These are phyloP conservation scores for Fusarium buxicola DNA, from an alignment of 2,329 filamentous ascomycete genomes.

Conservation along the genomic window DNA sequence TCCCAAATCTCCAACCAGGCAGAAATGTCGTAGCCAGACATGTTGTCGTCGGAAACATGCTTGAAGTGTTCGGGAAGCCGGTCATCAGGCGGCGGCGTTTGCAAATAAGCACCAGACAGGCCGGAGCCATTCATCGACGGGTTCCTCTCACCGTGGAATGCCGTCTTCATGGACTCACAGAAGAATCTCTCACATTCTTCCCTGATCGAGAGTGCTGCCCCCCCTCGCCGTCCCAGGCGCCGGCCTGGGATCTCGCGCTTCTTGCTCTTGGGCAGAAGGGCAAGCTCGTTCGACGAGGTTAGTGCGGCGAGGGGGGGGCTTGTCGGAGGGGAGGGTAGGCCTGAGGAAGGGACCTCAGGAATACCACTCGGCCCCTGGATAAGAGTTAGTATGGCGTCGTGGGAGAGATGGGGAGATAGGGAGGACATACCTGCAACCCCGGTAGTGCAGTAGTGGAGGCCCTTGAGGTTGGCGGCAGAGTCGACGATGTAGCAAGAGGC, in stretches of 20 bases:
- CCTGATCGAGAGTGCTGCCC: slow-evolving; percentile 96
- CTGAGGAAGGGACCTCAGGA: slow-evolving; percentile 90
- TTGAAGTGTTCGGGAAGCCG: slow-evolving; percentile 54
- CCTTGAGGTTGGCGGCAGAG: slow-evolving; percentile 76
- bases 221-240: slow-evolving; percentile 74
- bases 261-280: slow-evolving; percentile 69
- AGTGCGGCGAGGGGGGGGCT: slow-evolving; percentile 89
- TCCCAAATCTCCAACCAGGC: slow-evolving; percentile 86
- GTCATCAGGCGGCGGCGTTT: slow-evolving; percentile 66
- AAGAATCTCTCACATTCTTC: slow-evolving; percentile 99
- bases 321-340: slow-evolving; percentile 84
- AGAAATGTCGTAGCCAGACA: slow-evolving; percentile 56
- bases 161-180: slow-evolving; percentile 92
- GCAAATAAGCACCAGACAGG: slow-evolving; percentile 79
- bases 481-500: slow-evolving; percentile 93
- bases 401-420: background rate
- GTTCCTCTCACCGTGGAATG: slow-evolving; percentile 97
- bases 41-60: slow-evolving; percentile 44
- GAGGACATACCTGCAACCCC: slow-evolving; percentile 75
- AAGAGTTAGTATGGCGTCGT: slow-evolving; percentile 27
- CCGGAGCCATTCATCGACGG: slow-evolving; percentile 81
- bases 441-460: slow-evolving; percentile 97
- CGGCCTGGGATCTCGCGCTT: slow-evolving; percentile 57
- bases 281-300: slow-evolving; percentile 74
- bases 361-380: slow-evolving; percentile 86